Base-by-base conservation (phyloP, 1,284 basidiomycete genomes). In the Ceratobasidium sp. region DNA sequence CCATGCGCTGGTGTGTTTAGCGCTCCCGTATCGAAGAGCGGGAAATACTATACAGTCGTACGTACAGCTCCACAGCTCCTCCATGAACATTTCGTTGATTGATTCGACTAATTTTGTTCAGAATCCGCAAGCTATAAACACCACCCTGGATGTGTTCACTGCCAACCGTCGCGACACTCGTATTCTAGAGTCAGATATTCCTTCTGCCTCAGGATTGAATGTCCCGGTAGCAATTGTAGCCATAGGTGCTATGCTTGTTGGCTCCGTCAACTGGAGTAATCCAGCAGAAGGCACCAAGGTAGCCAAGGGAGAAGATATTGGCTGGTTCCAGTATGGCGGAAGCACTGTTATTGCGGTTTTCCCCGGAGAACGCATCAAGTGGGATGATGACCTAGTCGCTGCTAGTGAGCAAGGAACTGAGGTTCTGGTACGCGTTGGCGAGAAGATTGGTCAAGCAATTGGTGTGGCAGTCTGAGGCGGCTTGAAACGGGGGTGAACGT, bases 61-160 rank as follows among this genome's bases (percentile, higher is more conserved):
- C 52, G 73, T 70, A 61, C 59, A 15, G 26, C 7, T 56, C 28
- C 23, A 15, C 44, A 10, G 40, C 15, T 20, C 12, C 17, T 40
- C 12, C 42, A 13, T 20, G 48, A 50, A 33, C 26, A 48, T 48
- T 10, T 66, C 20, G 20, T 40, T 46, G 9, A 20, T n/a, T 68
- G 20, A 64, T 64, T 64, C n/a, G 13, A 28, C 26, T 23, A n/a
- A 17, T 23, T 1, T 62, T 38, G n/a, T n/a, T 15, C 15, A 79
- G 76, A 94, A 95, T 82, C 95, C 95, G 0, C 93, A 95, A 83
- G 94, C 94, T 0, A 89, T 96, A 78, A 95, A 93, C 81, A 91
- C 82, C 12, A 86, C 88, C 1, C 90, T 94, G 71, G 91, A 94
- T 82, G 92, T 94, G 1, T 91, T 94, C 82, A 92, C 92, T 0